These are phyloP conservation scores for Phlebiopsis gigantea DNA, from an alignment of 768 basidiomycete genomes.

Conservation along the genomic window DNA sequence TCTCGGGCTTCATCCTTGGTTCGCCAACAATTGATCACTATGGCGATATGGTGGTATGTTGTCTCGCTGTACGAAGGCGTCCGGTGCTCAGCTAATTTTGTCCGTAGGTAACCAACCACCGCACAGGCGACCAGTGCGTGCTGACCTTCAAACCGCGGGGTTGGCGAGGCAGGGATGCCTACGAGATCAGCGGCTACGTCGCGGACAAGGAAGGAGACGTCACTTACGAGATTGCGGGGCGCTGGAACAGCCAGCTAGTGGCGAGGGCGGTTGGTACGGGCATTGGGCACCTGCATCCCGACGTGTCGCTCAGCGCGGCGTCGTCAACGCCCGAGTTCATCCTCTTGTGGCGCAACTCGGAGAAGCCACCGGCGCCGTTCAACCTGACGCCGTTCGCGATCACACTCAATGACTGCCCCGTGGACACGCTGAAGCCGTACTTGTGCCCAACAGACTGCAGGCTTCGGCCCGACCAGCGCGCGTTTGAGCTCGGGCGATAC, in stretches of 20 bases:
- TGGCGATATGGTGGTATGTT: conserved; percentile 86
- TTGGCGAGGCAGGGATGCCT: conserved; percentile 90
- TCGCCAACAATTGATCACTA: conserved; percentile 55
- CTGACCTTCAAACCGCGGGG: conserved; percentile 95
- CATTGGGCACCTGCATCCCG: conserved; percentile 61
- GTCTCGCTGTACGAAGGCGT: not conserved
- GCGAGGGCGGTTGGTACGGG: conserved; percentile 65
- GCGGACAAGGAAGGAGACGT: conserved; percentile 56
- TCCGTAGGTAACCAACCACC: conserved; percentile 75
- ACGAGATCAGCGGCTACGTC: conserved; percentile 87
- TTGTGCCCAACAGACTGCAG: conserved; percentile 91
- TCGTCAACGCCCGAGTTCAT: conserved; percentile 63
- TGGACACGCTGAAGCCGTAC: conserved; percentile 60
- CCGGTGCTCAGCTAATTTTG: not conserved
- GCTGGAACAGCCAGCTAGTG: conserved; percentile 94
- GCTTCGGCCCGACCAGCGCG: conserved; percentile 87
- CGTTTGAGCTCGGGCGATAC: conserved; percentile 87
- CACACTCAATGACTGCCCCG: conserved; percentile 84
- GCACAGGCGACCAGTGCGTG: conserved; percentile 81
- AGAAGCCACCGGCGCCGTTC: conserved; percentile 79
- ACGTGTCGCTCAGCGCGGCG: conserved; percentile 46
- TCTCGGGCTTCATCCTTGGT: conserved; percentile 92
- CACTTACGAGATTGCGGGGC: conserved; percentile 86
- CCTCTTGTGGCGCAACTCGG: conserved; percentile 89
- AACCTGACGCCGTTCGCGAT: conserved; percentile 94